phyloP scores from a whole-genome alignment of 1,139 yeast species.

The Lodderomyces margitis region DNA sequence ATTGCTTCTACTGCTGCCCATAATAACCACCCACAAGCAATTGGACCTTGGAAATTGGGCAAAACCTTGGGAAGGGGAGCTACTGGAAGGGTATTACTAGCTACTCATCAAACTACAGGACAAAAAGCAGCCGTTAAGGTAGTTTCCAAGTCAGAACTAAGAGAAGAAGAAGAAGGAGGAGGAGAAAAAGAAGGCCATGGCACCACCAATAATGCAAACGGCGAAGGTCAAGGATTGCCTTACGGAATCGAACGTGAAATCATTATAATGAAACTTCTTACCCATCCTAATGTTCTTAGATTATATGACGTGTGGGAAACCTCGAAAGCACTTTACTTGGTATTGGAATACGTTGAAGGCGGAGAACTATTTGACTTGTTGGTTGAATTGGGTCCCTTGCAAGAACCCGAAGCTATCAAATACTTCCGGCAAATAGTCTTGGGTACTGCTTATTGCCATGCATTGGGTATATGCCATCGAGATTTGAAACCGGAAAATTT shows the following conservation, averaged over 20 bases:
- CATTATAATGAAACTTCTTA: slow-evolving; percentile 74
- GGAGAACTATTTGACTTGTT: slow-evolving; percentile 77
- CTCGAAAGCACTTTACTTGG: slow-evolving; percentile 68
- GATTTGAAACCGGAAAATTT: slow-evolving; percentile 81
- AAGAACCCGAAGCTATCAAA: slow-evolving; percentile 69
- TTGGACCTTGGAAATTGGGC: slow-evolving; percentile 83
- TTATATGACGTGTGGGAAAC: slow-evolving; percentile 85
- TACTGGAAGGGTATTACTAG: slow-evolving; percentile 74
- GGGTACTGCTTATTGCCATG: slow-evolving; percentile 83
- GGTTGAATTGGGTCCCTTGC: slow-evolving; percentile 78
- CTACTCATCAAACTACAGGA: slow-evolving; percentile 66
- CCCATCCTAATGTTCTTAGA: slow-evolving; percentile 74
- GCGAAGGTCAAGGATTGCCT: slow-evolving; percentile 51
- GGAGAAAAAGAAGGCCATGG: not conserved
- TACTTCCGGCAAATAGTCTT: slow-evolving; percentile 72
- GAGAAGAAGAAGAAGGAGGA: slow-evolving; percentile 30
- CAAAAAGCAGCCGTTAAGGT: slow-evolving; percentile 81
- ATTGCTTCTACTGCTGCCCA: slow-evolving; percentile 24
- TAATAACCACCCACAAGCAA: slow-evolving; percentile 44
- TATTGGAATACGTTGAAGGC: slow-evolving; percentile 78
- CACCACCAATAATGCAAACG: slow-evolving; percentile 21
- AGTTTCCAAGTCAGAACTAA: slow-evolving; percentile 61
- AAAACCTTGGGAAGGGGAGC: slow-evolving; percentile 81
- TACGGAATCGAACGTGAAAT: slow-evolving; percentile 84
- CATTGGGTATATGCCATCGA: slow-evolving; percentile 76